Evolutionary conservation across 2,329 filamentous ascomycete species (phyloP).

Genomic region (Penicillium palitans): DNA sequence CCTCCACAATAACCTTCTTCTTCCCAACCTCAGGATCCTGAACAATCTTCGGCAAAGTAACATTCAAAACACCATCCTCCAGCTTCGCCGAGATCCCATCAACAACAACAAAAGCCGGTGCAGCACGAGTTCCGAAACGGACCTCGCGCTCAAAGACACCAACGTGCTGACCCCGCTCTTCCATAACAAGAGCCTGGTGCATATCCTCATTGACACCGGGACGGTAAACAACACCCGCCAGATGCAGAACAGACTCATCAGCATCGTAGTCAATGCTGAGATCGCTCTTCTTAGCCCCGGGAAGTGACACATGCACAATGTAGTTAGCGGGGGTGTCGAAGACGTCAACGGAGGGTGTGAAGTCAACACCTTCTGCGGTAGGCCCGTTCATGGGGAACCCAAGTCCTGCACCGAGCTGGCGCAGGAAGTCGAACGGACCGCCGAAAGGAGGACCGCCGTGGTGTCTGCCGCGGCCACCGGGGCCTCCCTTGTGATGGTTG

Average conservation of each 20-base stretch:
- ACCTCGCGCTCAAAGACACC: conserved; percentile 74
- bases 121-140: conserved; percentile 53
- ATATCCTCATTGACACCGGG: conserved; percentile 70
- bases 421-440: conserved; percentile 25
- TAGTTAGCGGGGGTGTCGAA: conserved; percentile 68
- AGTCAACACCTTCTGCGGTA: conserved; percentile 33
- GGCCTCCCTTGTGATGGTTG: conserved; percentile 9
- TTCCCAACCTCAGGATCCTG: conserved; percentile 31
- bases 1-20: conserved; percentile 23
- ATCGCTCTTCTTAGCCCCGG: conserved; percentile 77
- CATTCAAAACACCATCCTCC: conserved; percentile 72
- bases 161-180: conserved; percentile 72
- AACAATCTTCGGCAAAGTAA: conserved; percentile 72
- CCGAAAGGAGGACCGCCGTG: conserved; percentile 10
- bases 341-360: conserved; percentile 56
- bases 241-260: conserved; percentile 63
- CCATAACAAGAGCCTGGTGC: conserved; percentile 61
- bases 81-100: conserved; percentile 71
- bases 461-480: conserved; percentile 12
- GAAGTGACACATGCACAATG: conserved; percentile 70
- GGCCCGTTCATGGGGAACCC: conserved; percentile 29
- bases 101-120: conserved; percentile 64
- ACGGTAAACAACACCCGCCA: conserved; percentile 72
- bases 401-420: conserved; percentile 31
- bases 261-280: conserved; percentile 74